Percentiles rank a stretch among this genome's conserved stretches.
Conservation (phyloP, 2,329 filamentous ascomycete genomes). For the Exophiala sideris region DNA sequence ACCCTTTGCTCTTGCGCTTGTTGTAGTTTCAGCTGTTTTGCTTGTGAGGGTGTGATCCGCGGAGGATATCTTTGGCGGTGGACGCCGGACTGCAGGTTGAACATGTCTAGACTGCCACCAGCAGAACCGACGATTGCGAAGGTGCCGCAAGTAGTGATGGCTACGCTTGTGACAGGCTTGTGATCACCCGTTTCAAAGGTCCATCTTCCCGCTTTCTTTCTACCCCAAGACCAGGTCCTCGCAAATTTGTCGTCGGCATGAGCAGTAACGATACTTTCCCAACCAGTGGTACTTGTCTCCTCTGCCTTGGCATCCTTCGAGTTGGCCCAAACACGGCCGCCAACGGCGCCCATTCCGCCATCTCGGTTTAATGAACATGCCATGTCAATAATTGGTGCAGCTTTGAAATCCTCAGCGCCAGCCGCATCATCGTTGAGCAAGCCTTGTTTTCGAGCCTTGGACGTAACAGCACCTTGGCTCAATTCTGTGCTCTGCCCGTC, state of each 20-base stretch:
- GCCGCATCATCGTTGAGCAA: slow-evolving; percentile 21
- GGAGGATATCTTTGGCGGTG: slow-evolving; percentile 87
- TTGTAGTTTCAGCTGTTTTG: slow-evolving; percentile 69
- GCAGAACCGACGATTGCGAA: slow-evolving; percentile 88
- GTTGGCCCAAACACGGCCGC: slow-evolving; percentile 80
- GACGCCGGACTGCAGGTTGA: slow-evolving; percentile 89
- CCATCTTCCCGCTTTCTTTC: slow-evolving; percentile 90
- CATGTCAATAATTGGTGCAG: slow-evolving; percentile 86
- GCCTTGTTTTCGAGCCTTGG: slow-evolving; percentile 74
- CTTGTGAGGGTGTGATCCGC: slow-evolving; percentile 71
- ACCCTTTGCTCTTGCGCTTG: slow-evolving; percentile 45
- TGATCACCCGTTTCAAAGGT: slow-evolving; percentile 78
- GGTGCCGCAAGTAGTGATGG: slow-evolving; percentile 86
- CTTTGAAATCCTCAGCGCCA: slow-evolving; percentile 61
- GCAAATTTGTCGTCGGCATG: slow-evolving; percentile 81
- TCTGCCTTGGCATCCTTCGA: slow-evolving; percentile 64
- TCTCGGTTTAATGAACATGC: slow-evolving; percentile 91
- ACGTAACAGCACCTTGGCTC: slow-evolving; percentile 83
- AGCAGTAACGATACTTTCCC: slow-evolving; percentile 95
- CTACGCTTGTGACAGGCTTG: slow-evolving; percentile 61
- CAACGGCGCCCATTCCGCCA: slow-evolving; percentile 83
- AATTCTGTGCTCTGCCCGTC: slow-evolving; percentile 93
- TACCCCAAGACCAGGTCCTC: slow-evolving; percentile 97
- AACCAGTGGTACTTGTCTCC: slow-evolving; percentile 77
- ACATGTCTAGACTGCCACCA: slow-evolving; percentile 84